Evolutionary conservation across 345 rosid species (phyloP), one percentile per base, ranked within the genome.

Genomic region (Anacardium occidentale): DNA sequence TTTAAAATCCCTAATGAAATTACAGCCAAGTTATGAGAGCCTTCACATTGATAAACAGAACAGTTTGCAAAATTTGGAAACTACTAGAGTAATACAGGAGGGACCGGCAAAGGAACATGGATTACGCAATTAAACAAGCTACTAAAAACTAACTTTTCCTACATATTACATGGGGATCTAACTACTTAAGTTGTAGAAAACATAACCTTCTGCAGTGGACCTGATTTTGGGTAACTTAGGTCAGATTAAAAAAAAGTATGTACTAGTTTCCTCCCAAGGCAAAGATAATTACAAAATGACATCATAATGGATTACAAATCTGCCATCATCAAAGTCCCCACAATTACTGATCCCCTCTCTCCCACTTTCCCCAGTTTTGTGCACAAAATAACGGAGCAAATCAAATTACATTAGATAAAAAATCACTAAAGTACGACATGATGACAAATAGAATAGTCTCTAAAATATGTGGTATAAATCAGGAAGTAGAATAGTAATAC

Each of bases 401-500:
- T 62, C 66, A 78, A 70, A 53, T 74, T 69, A 51, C 34, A 79
- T 40, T 64, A 48, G 21, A 58, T 74, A 79, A 70, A 59, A 69
- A 74, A 69, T 53, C 26, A 74, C 52, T 42, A 58, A 68, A 63
- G 6, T 18, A 52, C 42, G 66, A 62, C 52, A 81, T 48, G 52
- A 68, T 71, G 79, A 76, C 53, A 68, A 76, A 59, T 78, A 76
- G 76, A 64, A 63, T 21, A 62, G 8, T 77, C 76, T 75, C 76
- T 70, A 72, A 76, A 34, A 71, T 64, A 59, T 40, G 71, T 24
- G 45, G 37, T 2, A 45, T 68, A 73, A 57, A 73, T 77, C 74
- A 86, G 75, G 76, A 81, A 71, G 87, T 79, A 57, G 80, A 42
- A 63, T 82, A 55, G 82, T 80, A 84, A 76, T 82, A 86, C 78